Evolutionary conservation across 140 eudicot species (phyloP), one percentile per base, ranked within the genome.

Genomic region (Erigeron philadelphicus): DNA sequence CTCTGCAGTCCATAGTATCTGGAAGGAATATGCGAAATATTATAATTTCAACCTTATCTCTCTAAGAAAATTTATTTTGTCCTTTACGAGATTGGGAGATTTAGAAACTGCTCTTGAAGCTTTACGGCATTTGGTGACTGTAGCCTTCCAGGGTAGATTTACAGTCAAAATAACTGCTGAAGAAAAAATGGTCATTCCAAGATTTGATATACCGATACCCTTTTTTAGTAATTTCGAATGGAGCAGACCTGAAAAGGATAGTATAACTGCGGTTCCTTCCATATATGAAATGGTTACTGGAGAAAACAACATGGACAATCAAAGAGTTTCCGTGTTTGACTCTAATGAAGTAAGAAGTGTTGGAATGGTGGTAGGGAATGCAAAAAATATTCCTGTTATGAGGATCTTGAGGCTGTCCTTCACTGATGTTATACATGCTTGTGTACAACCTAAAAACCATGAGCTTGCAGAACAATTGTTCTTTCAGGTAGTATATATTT

Each of bases 151-250:
- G 3, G 79, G 82, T 43, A 79, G 70, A n/a, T 68, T 66, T 40
- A 59, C 48, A 54, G 18, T 83, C 46, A 49, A 53, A 72, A 75
- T 31, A 83, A 79, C 71, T 55, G 73, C 78, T 64, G 76, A 77
- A 74, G 92, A 80, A 54, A 83, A 71, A 73, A 66, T 78, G 76
- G 58, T 21, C 25, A 38, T 66, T 64, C 68, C 82, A 70, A 82
- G 84, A 74, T 74, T 89, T 71, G 96, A 85, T 68, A 74, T 89
- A 57, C 98, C 96, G 5, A 81, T 89, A 31, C 98, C 96, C 59
- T 81, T 68, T 38, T 56, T 53, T 17, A 44, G 55, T 67, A 77
- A 70, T 41, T 50, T 65, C 49, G 48, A 73, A 73, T 48, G 66
- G 78, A 46, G 70, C 66, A 73, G 50, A 55, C 48, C 64, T 67